A percentile compares a stretch with the other conserved stretches of the same genome.
Conservation (phyloP, 495 filamentous ascomycete species). For the Hypoxylon lienhwacheense region DNA sequence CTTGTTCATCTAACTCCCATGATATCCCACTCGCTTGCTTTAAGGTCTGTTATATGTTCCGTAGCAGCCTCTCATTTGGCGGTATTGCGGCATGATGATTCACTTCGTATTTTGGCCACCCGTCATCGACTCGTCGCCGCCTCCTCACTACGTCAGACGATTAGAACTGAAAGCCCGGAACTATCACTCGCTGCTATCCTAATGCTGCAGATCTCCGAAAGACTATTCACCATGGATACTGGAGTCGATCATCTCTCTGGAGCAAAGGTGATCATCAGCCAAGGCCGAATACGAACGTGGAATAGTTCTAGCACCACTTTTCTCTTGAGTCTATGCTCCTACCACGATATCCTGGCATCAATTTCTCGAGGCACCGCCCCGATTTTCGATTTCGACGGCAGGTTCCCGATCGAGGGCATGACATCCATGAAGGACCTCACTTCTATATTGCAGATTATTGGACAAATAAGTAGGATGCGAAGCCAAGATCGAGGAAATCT, state of each 20-base stretch:
- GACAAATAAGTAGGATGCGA: constrained; percentile 36
- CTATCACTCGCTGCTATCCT: constrained; percentile 36
- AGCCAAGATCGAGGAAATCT: constrained; percentile 4
- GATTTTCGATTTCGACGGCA: constrained; percentile 28
- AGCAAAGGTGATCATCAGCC: constrained; percentile 35
- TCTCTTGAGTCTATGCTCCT: constrained; percentile 36
- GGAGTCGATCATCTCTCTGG: constrained; percentile 37
- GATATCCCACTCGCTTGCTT: constrained; percentile 30
- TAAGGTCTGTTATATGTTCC: constrained; percentile 32
- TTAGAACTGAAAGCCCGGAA: constrained; percentile 26
- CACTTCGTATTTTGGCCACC: constrained; percentile 29
- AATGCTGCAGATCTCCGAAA: constrained; percentile 37
- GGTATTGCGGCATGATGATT: constrained; percentile 27
- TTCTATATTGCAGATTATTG: constrained; percentile 27
- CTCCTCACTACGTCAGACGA: constrained; percentile 28
- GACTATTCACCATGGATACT: constrained; percentile 35
- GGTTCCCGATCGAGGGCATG: constrained; percentile 28
- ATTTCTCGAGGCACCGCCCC: constrained; percentile 32
- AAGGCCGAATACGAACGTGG: constrained; percentile 9
- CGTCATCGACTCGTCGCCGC: constrained; percentile 28
- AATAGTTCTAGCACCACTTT: constrained; percentile 26
- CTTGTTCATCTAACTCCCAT: constrained; percentile 37
- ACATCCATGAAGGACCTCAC: constrained; percentile 31
- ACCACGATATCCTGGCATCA: constrained; percentile 36
- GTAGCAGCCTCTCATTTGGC: constrained; percentile 39